phyloP scores from a whole-genome alignment of 192 early-diverging fungal species.

The Mortierella alpina region DNA sequence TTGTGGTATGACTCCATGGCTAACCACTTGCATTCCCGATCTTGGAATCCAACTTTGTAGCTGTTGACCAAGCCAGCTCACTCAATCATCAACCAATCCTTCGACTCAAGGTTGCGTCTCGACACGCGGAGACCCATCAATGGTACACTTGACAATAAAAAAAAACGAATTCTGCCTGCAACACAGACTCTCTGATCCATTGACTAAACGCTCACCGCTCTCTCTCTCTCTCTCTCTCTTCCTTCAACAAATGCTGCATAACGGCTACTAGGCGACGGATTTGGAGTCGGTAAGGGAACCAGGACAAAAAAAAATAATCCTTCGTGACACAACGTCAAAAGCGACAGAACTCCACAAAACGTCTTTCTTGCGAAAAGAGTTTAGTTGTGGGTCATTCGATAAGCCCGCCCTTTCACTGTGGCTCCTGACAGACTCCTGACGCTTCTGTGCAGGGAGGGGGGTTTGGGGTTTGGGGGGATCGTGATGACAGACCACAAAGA shows the following conservation, averaged over 20 bases:
- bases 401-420: too few relatives aligned
- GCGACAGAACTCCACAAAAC: too few relatives aligned
- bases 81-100: conserved; percentile 86
- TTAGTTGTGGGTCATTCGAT: too few relatives aligned
- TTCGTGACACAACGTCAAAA: too few relatives aligned
- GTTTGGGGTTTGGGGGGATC: too few relatives aligned
- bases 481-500: not conserved
- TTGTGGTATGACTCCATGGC: not conserved
- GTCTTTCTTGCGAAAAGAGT: too few relatives aligned
- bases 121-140: conserved; percentile 74
- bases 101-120: conserved; percentile 76
- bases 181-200: not conserved
- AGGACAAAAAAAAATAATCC: too few relatives aligned
- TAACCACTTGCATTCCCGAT: too few relatives aligned
- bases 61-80: conserved; percentile 79
- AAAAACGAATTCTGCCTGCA: not conserved
- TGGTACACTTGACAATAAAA: conserved; percentile 50
- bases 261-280: conserved; percentile 71
- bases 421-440: too few relatives aligned
- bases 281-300: conserved; percentile 73
- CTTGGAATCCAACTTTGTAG: conserved; percentile 11
- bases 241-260: conserved; percentile 6
- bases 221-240: not conserved
- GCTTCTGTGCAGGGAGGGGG: too few relatives aligned
- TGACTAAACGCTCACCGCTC: not conserved